Evolutionary conservation across 768 basidiomycete species (phyloP).

Genomic region (Dentipellis fragilis): DNA sequence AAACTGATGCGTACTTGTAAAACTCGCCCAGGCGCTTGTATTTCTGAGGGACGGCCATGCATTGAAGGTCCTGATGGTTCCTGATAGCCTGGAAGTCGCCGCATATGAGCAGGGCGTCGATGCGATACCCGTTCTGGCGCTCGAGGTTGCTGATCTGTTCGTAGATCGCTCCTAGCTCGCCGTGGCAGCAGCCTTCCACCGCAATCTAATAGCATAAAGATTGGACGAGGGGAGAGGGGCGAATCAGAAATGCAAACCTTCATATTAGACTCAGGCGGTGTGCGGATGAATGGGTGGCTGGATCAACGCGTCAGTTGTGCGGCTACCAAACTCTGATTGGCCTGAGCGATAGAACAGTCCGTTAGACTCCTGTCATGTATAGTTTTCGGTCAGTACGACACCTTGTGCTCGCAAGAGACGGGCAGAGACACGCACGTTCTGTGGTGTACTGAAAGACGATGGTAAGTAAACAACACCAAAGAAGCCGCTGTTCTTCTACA

Average conservation of each 20-base stretch:
- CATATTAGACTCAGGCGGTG: neutral
- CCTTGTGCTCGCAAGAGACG: too few relatives aligned
- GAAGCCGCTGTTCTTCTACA: neutral
- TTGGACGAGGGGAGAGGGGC: neutral
- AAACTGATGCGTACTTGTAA: constrained; percentile 49
- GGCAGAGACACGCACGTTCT: too few relatives aligned
- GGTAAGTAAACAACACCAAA: too few relatives aligned
- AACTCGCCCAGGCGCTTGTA: constrained; percentile 82
- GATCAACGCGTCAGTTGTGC: too few relatives aligned
- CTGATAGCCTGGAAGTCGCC: constrained; percentile 95
- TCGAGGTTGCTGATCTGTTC: constrained; percentile 56
- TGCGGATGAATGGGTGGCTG: too few relatives aligned
- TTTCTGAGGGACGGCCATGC: constrained; percentile 87
- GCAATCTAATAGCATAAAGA: constrained; percentile 46
- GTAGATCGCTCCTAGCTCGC: constrained; percentile 85
- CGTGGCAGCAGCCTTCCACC: constrained; percentile 93
- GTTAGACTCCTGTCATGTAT: too few relatives aligned
- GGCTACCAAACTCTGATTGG: too few relatives aligned
- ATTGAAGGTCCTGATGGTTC: constrained; percentile 74
- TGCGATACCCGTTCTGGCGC: constrained; percentile 44
- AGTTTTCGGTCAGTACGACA: too few relatives aligned
- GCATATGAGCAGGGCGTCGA: constrained; percentile 85
- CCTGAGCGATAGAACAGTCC: too few relatives aligned
- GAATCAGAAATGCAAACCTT: neutral
- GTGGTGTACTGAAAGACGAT: too few relatives aligned